Base-by-base conservation (phyloP, 1,284 basidiomycete genomes). In the Marasmius oreades region DNA sequence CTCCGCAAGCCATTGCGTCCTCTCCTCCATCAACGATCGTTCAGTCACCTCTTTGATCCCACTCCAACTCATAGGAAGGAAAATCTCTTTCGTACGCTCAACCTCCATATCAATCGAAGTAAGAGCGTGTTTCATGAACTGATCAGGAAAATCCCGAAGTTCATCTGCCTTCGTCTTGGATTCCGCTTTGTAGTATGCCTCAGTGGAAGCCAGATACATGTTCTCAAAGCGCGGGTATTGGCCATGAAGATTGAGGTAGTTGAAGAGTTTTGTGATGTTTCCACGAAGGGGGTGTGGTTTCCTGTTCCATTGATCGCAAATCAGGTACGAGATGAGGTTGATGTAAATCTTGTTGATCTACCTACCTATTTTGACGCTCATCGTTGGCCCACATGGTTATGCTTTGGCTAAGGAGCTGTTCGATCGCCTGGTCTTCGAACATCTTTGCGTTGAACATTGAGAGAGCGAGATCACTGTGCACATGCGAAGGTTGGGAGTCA, bases 191-290 rank as follows among this genome's bases (percentile, higher is more conserved):
- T 88, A 91, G 64, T 80, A 87, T 0, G 71, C 64, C 11, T 69
- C 65, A 0, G 85, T 83, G 20, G 74, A 63, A 20, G 75, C 67
- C 48, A 86, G 61, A 62, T 86, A 81, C 52, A 69, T 74, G 12
- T 75, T 68, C 62, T 89, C 84, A 56, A 90, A 84, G 8, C 70
- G 62, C 1, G 71, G 61, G 63, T 88, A 90, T 59, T 81, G 75
- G 22, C 75, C 72, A 59, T 87, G 82, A 6, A 71, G 73, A 42
- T 75, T 67, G 39, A 91, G 76, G 55, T 86, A 80, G 2, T 69
- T 64, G 52, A 88, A 73, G 20, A 90, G 77, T 0, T 68, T 64
- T 2, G 67, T 65, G 28, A 90, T 73, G n/a, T 63, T 59, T 5
- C 60, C 51, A 5, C 80, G 76, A 4, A 68, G 59, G 14, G 62